A percentile compares a stretch with the other conserved stretches of the same genome.
Conservation (phyloP, 2,329 filamentous ascomycete species). For the Colletotrichum tanaceti region DNA sequence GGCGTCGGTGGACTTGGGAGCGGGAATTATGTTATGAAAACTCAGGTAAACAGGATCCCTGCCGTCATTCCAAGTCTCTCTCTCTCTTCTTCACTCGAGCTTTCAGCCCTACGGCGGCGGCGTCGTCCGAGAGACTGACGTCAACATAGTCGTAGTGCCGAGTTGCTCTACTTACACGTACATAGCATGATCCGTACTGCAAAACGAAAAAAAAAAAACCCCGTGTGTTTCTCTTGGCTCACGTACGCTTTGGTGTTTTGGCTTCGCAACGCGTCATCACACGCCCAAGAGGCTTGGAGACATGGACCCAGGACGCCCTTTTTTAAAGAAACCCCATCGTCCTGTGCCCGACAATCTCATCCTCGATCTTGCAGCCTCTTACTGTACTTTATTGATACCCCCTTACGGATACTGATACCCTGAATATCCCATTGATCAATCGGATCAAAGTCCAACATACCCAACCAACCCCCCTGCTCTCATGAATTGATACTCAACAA, state of each 20-base stretch:
- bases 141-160: constrained; percentile 14
- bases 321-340: constrained; percentile 16
- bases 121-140: constrained; percentile 19
- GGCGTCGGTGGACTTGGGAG: constrained; percentile 11
- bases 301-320: not conserved
- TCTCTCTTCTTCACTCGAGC: too few relatives aligned
- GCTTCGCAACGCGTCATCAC: constrained; percentile 27
- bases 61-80: constrained; percentile 27
- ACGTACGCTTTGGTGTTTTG: not conserved
- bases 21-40: constrained; percentile 41
- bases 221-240: constrained; percentile 8
- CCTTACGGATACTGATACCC: not conserved
- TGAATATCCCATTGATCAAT: not conserved
- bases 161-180: too few relatives aligned
- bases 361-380: not conserved
- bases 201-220: not conserved
- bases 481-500: not conserved
- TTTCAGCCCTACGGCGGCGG: constrained; percentile 28
- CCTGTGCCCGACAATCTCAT: constrained; percentile 18
- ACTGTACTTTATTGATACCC: not conserved
- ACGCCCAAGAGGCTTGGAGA: not conserved
- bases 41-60: constrained; percentile 11
- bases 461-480: not conserved
- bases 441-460: not conserved
- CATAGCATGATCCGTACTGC: too few relatives aligned